Conservation (phyloP, 768 basidiomycete genomes). For the Imleria badia region DNA sequence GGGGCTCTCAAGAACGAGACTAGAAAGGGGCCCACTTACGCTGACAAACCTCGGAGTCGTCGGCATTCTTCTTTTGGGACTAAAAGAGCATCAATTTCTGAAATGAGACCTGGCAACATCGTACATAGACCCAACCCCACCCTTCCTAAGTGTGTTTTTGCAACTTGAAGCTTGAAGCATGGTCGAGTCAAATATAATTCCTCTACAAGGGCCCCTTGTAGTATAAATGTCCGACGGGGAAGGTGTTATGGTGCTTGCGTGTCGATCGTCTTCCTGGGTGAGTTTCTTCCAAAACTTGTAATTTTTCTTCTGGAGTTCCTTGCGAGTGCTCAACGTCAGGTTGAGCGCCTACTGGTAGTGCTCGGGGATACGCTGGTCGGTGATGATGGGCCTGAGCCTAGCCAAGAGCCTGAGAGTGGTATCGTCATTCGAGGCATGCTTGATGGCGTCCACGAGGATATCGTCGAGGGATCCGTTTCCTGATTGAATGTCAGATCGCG, state of each 20-base stretch:
- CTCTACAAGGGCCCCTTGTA: too few relatives aligned
- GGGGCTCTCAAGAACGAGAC: too few relatives aligned
- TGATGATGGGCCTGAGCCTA: constrained; percentile 37
- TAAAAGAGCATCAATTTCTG: too few relatives aligned
- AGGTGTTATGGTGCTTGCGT: constrained; percentile 25
- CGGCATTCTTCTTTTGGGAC: too few relatives aligned
- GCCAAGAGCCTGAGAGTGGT: constrained; percentile 46
- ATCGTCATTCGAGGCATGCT: constrained; percentile 39
- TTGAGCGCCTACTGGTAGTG: constrained; percentile 48
- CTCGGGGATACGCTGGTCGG: constrained; percentile 37
- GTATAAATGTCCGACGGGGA: constrained; percentile 33
- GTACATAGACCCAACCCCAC: too few relatives aligned
- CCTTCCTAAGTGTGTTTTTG: too few relatives aligned
- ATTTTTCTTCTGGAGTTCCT: constrained; percentile 44
- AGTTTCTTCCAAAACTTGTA: constrained; percentile 48
- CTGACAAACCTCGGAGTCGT: too few relatives aligned
- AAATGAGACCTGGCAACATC: too few relatives aligned
- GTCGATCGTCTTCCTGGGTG: constrained; percentile 33
- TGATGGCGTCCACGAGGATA: constrained; percentile 44
- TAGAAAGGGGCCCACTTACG: too few relatives aligned
- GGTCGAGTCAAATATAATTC: too few relatives aligned
- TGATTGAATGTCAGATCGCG: constrained; percentile 22
- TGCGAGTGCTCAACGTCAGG: constrained; percentile 43
- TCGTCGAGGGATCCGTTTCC: constrained; percentile 39
- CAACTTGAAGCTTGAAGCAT: too few relatives aligned